Evolutionary conservation across 2,329 filamentous ascomycete genomes (phyloP), one percentile per base, ranked within the genome.

Genomic region (Neobulgaria alba): DNA sequence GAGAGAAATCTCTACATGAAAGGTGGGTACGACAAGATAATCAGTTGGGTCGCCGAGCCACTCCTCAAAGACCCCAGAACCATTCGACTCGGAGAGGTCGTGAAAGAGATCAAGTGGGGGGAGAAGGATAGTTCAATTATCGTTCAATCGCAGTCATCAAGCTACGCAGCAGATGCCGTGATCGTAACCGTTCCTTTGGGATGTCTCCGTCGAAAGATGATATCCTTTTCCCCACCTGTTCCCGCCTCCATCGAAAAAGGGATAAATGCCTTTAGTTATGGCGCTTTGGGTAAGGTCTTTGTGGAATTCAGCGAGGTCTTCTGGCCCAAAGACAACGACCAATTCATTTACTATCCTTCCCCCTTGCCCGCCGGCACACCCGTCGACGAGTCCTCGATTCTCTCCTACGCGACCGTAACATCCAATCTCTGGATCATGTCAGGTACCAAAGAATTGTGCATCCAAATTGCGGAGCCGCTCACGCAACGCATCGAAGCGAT

Each of bases 1-100:
- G 64, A 67, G 51, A 54, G 64, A 37, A 67, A 67, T 48, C 53
- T 67, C 29, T 66, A 67, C 50, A 66, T 67, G 63, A 65, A 65
- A 49, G 64, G 63, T 29, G 64, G 64, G n/a, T 67, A 67, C 43
- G 64, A 67, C 45, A 60, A 57, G 35, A 63, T 67, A 20, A 59
- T 67, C 18, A 53, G 65, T 26, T 67, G 64, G 64, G 61, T 57
- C 21, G 61, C 63, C 10, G 50, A 61, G 37, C 57, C 61, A 10
- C 57, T 67, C 30, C 51, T 50, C 29, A 42, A 51, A n/a, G 53
- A 61, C 33, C 56, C 62, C 3, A 53, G 57, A 16, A 62, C 55
- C 12, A 59, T 66, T 18, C 56, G 54, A n/a, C 52, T 66, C 19
- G 61, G 62, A 31, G 61, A 63, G 33, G 48, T 54, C 5, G 64